Percentiles rank a stretch among this genome's conserved stretches.
phyloP scores from a whole-genome alignment of 2,329 filamentous ascomycete species.

The Trichoderma cornu-damae region DNA sequence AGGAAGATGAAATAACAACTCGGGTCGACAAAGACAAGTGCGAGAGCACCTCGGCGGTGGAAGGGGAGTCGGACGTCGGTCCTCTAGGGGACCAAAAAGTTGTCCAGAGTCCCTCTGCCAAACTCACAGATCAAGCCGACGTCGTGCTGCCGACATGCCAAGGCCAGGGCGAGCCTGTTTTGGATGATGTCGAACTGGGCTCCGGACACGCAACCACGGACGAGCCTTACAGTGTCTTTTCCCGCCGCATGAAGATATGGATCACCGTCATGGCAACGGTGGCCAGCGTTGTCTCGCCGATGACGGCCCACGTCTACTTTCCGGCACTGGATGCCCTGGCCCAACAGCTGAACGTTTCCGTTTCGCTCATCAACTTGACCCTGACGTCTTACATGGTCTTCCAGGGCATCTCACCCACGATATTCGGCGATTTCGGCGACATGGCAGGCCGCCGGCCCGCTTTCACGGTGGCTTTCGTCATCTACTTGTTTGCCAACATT shows the following conservation, averaged over 20 bases:
- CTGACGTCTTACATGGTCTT: conserved; percentile 60
- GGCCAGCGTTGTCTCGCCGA: conserved; percentile 51
- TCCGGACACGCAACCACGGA: background rate
- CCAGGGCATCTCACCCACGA: conserved; percentile 55
- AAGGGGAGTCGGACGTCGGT: background rate
- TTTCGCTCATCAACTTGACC: conserved; percentile 43
- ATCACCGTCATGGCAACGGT: conserved; percentile 49
- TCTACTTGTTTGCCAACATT: conserved; percentile 56
- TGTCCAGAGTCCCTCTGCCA: background rate
- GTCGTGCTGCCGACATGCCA: background rate
- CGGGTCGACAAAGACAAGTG: background rate
- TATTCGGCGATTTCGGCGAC: conserved; percentile 60
- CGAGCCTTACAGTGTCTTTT: conserved; percentile 29
- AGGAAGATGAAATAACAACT: conserved; percentile 9
- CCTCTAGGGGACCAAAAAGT: background rate
- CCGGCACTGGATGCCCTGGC: conserved; percentile 40
- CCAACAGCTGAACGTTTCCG: conserved; percentile 36
- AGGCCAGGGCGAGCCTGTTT: background rate
- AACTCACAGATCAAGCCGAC: background rate
- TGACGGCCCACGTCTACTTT: conserved; percentile 56
- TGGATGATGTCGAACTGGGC: conserved; percentile 8
- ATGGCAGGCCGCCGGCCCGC: conserved; percentile 56
- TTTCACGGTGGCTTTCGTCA: conserved; percentile 52
- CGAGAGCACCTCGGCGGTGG: background rate
- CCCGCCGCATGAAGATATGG: conserved; percentile 42